Percentiles rank a stretch among this genome's conserved stretches.
These are phyloP conservation scores for Echites panduratus DNA, from an alignment of 257 asterid species.

Conservation along the genomic window DNA sequence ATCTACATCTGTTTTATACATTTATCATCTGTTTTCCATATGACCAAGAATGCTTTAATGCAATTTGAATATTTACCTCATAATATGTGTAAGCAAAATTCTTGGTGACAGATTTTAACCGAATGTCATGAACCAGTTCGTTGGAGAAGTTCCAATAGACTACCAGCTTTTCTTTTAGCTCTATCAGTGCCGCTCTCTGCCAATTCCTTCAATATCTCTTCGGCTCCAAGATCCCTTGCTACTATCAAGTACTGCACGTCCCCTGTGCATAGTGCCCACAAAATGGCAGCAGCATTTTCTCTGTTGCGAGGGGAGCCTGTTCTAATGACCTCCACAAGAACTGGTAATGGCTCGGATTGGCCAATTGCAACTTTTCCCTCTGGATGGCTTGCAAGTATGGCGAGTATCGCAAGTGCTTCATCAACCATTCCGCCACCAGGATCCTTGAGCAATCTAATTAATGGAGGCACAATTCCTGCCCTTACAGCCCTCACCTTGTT, in stretches of 20 bases:
- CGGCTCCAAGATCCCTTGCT: conserved; percentile 75
- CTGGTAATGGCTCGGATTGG: conserved; percentile 57
- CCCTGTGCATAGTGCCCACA: conserved; percentile 80
- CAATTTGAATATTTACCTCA: not conserved
- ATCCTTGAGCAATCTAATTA: conserved; percentile 66
- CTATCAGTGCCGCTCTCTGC: conserved; percentile 84
- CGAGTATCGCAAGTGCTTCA: conserved; percentile 85
- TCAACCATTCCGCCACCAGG: conserved; percentile 93
- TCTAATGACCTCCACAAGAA: conserved; percentile 66
- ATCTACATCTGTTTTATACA: conserved; percentile 6
- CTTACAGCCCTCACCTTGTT: conserved; percentile 86
- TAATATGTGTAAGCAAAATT: not conserved
- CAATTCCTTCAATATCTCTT: conserved; percentile 73
- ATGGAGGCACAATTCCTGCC: conserved; percentile 78
- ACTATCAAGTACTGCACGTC: conserved; percentile 35
- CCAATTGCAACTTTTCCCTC: conserved; percentile 77
- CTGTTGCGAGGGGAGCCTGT: conserved; percentile 80
- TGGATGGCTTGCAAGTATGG: conserved; percentile 82
- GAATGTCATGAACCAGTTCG: conserved; percentile 35
- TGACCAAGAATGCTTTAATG: not conserved
- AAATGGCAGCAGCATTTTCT: conserved; percentile 77
- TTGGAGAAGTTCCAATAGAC: conserved; percentile 73
- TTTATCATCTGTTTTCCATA: not conserved
- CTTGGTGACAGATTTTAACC: not conserved
- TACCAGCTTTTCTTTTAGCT: conserved; percentile 82